Evolutionary conservation across 2,329 filamentous ascomycete genomes (phyloP), one percentile per base, ranked within the genome.

Genomic region (Neurospora crassa): DNA sequence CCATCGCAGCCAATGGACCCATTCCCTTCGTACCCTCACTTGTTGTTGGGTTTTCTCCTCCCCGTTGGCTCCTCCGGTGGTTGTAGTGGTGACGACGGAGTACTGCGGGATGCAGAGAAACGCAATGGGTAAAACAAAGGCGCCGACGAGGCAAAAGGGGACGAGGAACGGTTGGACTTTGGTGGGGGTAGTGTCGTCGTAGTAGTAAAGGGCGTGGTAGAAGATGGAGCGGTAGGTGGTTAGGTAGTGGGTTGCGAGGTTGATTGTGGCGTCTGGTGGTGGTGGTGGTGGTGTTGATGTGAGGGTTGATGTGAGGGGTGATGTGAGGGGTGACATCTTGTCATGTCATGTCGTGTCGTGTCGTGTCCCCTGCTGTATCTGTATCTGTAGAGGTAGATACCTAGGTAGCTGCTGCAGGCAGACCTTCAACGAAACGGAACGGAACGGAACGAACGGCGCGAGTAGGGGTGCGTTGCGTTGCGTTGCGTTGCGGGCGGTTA

Each of bases 31-130:
- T 34, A 63, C 34, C 7, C 53, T 18, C 1, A 63, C 53, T 11
- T 3, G 24, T 0, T 37, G 53, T 24, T 18, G n/a, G n/a, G n/a
- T n/a, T n/a, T n/a, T 29, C 2, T 6, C 2, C 3, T 3, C 3
- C 24, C 8, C 14, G 34, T 8, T 7, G 34, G 34, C 1, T 5
- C 12, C 7, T 8, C 24, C 3, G 24, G 34, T 16, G 14, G 8
- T 12, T 10, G 7, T 1, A 0, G 3, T 40, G 37, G 37, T 11
- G 37, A 40, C 37, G 53, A 63, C 16, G 1, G 80, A 79, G 41
- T 78, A 80, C 75, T 90, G 87, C 1, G 87, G 86, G 72, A 90
- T 81, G 68, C 84, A 79, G 16, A 90, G 82, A 78, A 88, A 91
- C 3, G 87, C 73, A 0, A 84, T 78, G 0, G 87, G 85, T 2